These are phyloP conservation scores for Gynochthodes officinalis DNA, from an alignment of 257 asterid species.

Conservation along the genomic window DNA sequence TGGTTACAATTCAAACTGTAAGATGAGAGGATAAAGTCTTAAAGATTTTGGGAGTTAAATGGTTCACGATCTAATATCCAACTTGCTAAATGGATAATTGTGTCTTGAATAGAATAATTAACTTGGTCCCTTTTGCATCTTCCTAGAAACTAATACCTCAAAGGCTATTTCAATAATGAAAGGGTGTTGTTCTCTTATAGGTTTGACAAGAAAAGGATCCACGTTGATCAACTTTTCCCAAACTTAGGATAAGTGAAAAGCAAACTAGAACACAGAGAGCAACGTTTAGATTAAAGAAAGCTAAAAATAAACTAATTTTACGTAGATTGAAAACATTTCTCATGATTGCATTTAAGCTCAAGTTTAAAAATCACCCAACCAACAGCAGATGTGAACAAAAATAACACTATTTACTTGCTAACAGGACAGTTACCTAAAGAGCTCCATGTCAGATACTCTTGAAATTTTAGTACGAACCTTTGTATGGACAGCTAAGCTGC, in stretches of 20 bases:
- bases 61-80: not conserved
- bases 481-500: conserved; percentile 81
- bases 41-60: not conserved
- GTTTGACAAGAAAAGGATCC: not conserved
- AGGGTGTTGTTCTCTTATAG: not conserved
- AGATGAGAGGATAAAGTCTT: not conserved
- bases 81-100: not conserved
- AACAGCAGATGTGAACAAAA: not conserved
- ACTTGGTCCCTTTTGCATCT: not conserved
- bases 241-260: not conserved
- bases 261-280: not conserved
- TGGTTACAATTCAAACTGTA: not conserved
- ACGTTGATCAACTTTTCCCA: not conserved
- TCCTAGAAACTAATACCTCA: not conserved
- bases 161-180: not conserved
- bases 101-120: not conserved
- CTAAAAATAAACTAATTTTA: not conserved
- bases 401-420: not conserved
- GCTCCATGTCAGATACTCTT: not conserved
- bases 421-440: not conserved
- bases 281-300: not conserved
- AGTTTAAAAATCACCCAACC: not conserved
- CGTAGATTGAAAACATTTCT: not conserved
- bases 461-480: conserved; percentile 46
- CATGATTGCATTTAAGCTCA: not conserved